Evolutionary conservation across 176 grass and related monocot species (phyloP).

Genomic region (Oryza longistaminata): DNA sequence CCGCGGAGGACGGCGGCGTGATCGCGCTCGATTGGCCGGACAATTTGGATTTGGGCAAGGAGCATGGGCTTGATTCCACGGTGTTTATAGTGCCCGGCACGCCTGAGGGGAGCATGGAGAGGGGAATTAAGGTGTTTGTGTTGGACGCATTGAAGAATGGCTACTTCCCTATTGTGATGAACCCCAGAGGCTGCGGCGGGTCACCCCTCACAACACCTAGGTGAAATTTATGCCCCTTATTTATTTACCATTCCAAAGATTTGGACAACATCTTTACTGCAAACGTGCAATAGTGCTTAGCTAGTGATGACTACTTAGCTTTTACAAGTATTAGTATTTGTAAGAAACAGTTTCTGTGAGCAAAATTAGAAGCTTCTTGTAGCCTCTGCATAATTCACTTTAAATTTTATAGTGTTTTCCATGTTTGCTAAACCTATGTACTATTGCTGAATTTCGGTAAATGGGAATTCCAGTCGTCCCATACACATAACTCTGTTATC

Average conservation of each 20-base stretch:
- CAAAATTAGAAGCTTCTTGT: neutral
- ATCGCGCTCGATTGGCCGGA: slow-evolving; percentile 87
- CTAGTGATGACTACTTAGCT: neutral
- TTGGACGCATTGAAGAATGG: slow-evolving; percentile 69
- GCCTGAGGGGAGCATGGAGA: slow-evolving; percentile 70
- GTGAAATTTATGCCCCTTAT: slow-evolving; percentile 42
- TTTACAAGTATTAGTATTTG: neutral
- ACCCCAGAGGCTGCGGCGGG: slow-evolving; percentile 86
- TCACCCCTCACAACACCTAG: slow-evolving; percentile 84
- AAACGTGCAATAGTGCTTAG: neutral
- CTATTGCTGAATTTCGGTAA: neutral
- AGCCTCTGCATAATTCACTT: neutral
- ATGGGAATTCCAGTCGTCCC: neutral
- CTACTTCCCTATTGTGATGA: slow-evolving; percentile 90
- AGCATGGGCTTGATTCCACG: slow-evolving; percentile 81
- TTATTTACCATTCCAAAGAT: neutral
- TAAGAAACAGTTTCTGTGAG: neutral
- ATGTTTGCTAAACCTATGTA: neutral
- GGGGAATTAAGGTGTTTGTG: slow-evolving; percentile 56
- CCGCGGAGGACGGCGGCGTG: slow-evolving; percentile 73
- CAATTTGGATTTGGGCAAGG: slow-evolving; percentile 67
- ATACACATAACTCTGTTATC: neutral
- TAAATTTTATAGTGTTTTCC: neutral
- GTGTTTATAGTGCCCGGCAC: slow-evolving; percentile 74
- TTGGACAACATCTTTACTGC: neutral